Evolutionary conservation across 139 green algal species (phyloP), one percentile per base, ranked within the genome.

Genomic region (Chlorella ohadii): DNA sequence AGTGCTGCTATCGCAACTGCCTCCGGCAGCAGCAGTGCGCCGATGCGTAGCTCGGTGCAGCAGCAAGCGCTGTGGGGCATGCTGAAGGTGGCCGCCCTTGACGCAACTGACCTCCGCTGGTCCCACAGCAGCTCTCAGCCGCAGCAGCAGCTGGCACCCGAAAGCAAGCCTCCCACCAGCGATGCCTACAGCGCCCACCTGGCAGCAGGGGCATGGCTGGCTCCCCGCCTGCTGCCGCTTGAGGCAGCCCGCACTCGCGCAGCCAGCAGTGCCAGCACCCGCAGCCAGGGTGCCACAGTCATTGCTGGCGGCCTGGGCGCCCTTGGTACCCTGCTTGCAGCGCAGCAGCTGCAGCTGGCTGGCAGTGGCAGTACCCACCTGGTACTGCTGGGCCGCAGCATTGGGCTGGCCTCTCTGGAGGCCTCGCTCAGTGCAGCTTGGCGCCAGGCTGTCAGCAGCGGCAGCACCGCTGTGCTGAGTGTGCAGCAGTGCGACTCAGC

Each of bases 281-380:
- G n/a, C 5, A 31, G 22, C 16, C 51, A 20, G 19, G 78, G 84
- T 17, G 71, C 63, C 15, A 83, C 92, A 4, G 57, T 94, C 0
- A 28, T 92, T 27, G 88, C 88, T 28, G 89, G 89, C 57, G 89
- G 89, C 63, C 20, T 84, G 16, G 89, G 89, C 16, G 64, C 88
- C 17, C 76, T 92, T 47, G 89, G 89, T 27, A 74, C 79, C 27
- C 85, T 95, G 27, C 77, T 94, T 15, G 91, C 94, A 0, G 15
- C 47, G 3, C 96, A 94, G 94, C 85, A 95, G 83, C 65, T 77
- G 94, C 85, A 95, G 83, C 65, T 77, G 3, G n/a, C 55, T 59
- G 63, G 41, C 39, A 27, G 39, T 13, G 6, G n/a, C 41, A 83
- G 55, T 36, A 13, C 63, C 0, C 73, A 86, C 23, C 5, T 86